Conservation (phyloP, 257 asterid genomes). For the Solanum sparsipilum region DNA sequence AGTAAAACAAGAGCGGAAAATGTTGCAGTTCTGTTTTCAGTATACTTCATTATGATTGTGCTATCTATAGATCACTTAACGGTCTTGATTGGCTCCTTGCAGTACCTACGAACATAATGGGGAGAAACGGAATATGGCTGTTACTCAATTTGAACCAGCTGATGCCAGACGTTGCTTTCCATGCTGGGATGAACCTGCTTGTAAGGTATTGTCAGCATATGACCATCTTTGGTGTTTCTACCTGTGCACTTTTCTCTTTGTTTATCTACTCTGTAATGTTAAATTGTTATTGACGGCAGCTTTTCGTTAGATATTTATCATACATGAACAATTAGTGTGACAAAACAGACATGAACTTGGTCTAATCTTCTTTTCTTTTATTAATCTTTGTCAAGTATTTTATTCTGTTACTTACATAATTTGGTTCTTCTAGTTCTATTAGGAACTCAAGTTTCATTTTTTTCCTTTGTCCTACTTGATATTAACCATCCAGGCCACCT, state of each 20-base stretch:
- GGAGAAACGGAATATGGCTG: constrained; percentile 10
- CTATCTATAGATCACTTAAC: neutral
- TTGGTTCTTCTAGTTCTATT: neutral
- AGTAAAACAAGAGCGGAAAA: neutral
- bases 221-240: neutral
- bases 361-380: neutral
- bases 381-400: neutral
- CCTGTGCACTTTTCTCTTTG: neutral
- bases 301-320: neutral
- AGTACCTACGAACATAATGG: constrained; percentile 83
- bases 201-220: constrained; percentile 43
- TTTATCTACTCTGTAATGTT: neutral
- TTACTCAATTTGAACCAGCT: constrained; percentile 73
- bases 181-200: constrained; percentile 98
- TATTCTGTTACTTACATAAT: neutral
- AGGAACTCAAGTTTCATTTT: neutral
- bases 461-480: neutral
- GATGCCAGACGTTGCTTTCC: constrained; percentile 99
- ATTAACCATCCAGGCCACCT: constrained; percentile 44
- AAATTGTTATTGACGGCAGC: neutral
- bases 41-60: neutral
- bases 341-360: neutral
- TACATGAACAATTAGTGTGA: neutral
- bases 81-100: constrained; percentile 8
- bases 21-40: neutral